These are phyloP conservation scores for Phaeosphaeriaceae sp. DNA, from an alignment of 2,329 filamentous ascomycete species.

Conservation along the genomic window DNA sequence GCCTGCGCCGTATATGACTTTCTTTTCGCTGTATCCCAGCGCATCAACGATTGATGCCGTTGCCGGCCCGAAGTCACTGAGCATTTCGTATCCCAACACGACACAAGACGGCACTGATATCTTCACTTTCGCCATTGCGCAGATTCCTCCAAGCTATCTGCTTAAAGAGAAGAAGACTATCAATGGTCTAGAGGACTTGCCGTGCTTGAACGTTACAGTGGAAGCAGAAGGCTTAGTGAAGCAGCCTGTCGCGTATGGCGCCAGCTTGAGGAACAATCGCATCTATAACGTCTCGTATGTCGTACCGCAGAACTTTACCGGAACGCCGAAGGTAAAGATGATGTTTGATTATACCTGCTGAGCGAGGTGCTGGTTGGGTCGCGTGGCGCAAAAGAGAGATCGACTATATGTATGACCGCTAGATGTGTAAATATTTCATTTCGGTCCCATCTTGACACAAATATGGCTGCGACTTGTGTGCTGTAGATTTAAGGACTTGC, in stretches of 20 bases:
- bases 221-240: constrained; percentile 48
- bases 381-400: too few relatives aligned
- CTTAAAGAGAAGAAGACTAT: constrained; percentile 15
- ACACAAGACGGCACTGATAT: constrained; percentile 26
- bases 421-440: too few relatives aligned
- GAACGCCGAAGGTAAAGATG: too few relatives aligned
- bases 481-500: too few relatives aligned
- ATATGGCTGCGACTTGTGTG: too few relatives aligned
- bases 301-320: constrained; percentile 51
- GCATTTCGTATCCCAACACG: constrained; percentile 25
- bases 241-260: constrained; percentile 48
- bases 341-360: too few relatives aligned
- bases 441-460: too few relatives aligned
- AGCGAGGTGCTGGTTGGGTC: too few relatives aligned
- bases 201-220: constrained; percentile 51
- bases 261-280: constrained; percentile 50
- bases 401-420: too few relatives aligned
- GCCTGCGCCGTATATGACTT: constrained; percentile 19
- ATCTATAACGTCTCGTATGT: constrained; percentile 58
- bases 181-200: constrained; percentile 21
- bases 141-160: constrained; percentile 26
- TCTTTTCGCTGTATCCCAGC: constrained; percentile 42
- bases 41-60: constrained; percentile 53
- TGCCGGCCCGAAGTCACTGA: constrained; percentile 38
- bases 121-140: constrained; percentile 25